Evolutionary conservation across 495 filamentous ascomycete species (phyloP), one percentile per base, ranked within the genome.

Genomic region (Trichoderma gamsii): DNA sequence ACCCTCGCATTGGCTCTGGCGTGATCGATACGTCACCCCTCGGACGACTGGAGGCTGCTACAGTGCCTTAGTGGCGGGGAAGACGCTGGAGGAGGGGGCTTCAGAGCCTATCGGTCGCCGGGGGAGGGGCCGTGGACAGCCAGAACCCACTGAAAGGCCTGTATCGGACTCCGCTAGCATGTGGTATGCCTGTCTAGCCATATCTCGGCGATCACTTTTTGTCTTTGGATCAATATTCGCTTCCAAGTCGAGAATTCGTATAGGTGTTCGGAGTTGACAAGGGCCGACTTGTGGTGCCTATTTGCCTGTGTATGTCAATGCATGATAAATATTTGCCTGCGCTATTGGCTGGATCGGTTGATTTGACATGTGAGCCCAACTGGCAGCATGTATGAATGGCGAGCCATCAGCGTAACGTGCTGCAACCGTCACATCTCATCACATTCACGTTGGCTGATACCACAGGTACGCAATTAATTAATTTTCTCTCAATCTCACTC

Each of bases 1-100:
- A 61, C 56, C 56, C 56, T 61, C 27, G 56, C 56, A 61, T 61
- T 12, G 15, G 16, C 25, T 29, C 56, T 61, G 56, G 56, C 56
- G 56, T 61, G 56, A 61, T 61, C 11, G 8, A 32, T 61, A 61
- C 56, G 56, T 61, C 56, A 61, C 25, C 11, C 8, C 56, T 61
- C 56, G 56, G 56, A 61, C 56, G 23, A 61, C 25, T 12, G 56
- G 56, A 12, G 4, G 56, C 27, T 5, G 25, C 23, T 61, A 21
- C 49, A 52, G 49, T 6, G 49, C n/a, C 49, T 23, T 21, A 52
- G 49, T 18, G 49, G 49, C 49, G 49, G 49, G 49, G 49, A 21
- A 18, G 49, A 21, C 18, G 49, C 13, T 46, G 7, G 43, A 46
- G 43, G 43, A 46, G 43, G 43, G 43, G 43, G 43, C 43, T 18